A percentile compares a stretch with the other conserved stretches of the same genome.
Conservation (phyloP, 2,329 filamentous ascomycete species). For the Xylaria sp. region DNA sequence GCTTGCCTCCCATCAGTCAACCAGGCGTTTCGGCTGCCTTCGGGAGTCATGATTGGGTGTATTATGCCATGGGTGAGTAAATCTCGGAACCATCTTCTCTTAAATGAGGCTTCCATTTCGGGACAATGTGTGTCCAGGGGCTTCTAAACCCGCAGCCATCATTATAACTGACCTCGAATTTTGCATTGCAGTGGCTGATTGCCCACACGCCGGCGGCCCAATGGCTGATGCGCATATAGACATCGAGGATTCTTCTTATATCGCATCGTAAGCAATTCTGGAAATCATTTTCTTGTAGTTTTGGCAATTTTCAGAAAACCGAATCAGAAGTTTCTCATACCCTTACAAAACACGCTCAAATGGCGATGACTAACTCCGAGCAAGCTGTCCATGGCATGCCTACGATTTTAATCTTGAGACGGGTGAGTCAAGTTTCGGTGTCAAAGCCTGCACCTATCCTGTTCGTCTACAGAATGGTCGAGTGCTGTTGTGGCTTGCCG, state of each 20-base stretch:
- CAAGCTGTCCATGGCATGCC: constrained; percentile 57
- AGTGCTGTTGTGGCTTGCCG: constrained; percentile 50
- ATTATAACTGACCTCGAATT: no score
- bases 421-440: constrained; percentile 58
- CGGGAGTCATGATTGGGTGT: constrained; percentile 54
- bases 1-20: constrained; percentile 54
- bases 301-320: no score
- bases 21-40: constrained; percentile 46
- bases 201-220: constrained; percentile 58
- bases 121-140: no score
- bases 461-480: constrained; percentile 51
- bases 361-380: no score
- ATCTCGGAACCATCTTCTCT: no score
- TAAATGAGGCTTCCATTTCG: no score
- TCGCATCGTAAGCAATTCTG: constrained; percentile 46
- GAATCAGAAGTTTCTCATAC: no score
- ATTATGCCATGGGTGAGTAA: constrained; percentile 55
- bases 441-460: constrained; percentile 59
- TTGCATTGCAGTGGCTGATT: constrained; percentile 51
- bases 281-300: neutral
- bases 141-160: no score
- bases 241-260: constrained; percentile 59
- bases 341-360: no score
- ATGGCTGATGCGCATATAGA: constrained; percentile 58
- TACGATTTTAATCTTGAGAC: constrained; percentile 62